Conservation (phyloP, 1,284 basidiomycete genomes). For the Tremellales sp. region DNA sequence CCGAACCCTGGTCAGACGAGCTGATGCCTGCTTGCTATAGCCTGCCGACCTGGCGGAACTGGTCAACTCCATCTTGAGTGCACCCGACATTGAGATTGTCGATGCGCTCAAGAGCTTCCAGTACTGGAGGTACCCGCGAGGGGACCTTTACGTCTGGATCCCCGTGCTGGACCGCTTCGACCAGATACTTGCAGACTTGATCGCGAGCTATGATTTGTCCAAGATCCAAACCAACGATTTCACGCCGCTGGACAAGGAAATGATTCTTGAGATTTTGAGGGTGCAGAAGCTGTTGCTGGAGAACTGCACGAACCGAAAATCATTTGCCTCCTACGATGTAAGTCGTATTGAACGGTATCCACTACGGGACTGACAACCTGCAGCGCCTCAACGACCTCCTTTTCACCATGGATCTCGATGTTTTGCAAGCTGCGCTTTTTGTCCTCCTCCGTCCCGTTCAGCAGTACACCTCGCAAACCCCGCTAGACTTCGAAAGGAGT, state of each 20-base stretch:
- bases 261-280: conserved; percentile 74
- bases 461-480: conserved; percentile 79
- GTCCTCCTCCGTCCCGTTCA: conserved; percentile 88
- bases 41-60: conserved; percentile 33
- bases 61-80: conserved; percentile 26
- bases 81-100: conserved; percentile 29
- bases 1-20: neutral
- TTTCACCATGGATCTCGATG: conserved; percentile 81
- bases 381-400: conserved; percentile 87
- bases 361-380: conserved; percentile 4
- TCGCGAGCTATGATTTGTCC: conserved; percentile 64
- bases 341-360: conserved; percentile 39
- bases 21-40: conserved; percentile 14
- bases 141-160: conserved; percentile 96
- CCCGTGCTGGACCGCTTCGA: conserved; percentile 95
- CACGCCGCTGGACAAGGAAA: conserved; percentile 68
- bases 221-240: conserved; percentile 73
- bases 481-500: conserved; percentile 59
- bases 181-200: conserved; percentile 73
- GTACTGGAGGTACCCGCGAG: conserved; percentile 89
- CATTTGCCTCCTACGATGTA: conserved; percentile 95
- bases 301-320: conserved; percentile 97
- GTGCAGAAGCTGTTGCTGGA: conserved; percentile 89
- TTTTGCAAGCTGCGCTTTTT: conserved; percentile 78
- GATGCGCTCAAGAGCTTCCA: conserved; percentile 20